Evolutionary conservation across 352 stramenopile genomes (phyloP).

Genomic region (Phytophthora hybrid): DNA sequence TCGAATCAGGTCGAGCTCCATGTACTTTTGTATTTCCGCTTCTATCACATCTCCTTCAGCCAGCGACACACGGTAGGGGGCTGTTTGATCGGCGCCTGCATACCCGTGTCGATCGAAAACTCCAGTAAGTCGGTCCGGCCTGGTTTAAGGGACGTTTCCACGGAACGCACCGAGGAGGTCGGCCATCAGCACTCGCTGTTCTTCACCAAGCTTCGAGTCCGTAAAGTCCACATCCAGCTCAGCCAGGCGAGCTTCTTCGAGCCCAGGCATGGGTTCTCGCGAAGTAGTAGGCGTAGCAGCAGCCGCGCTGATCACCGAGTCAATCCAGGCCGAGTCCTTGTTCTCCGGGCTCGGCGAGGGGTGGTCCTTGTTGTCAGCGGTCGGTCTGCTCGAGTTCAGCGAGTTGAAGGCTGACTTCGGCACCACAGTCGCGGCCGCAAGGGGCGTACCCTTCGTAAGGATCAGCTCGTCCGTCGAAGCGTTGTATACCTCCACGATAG

Average conservation of each 20-base stretch:
- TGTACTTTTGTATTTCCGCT: too few relatives aligned
- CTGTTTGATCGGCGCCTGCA: too few relatives aligned
- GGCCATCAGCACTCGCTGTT: neutral
- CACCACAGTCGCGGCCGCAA: neutral
- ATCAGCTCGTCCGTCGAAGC: too few relatives aligned
- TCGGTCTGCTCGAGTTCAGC: neutral
- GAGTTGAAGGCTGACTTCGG: constrained; percentile 1
- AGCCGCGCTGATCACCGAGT: neutral
- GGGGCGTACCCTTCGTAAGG: too few relatives aligned
- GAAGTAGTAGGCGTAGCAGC: neutral
- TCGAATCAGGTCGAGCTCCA: too few relatives aligned
- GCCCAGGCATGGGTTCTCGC: neutral
- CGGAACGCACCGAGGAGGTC: neutral
- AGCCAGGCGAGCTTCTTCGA: neutral
- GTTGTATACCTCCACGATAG: too few relatives aligned
- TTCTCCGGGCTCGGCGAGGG: neutral
- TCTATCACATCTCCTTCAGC: too few relatives aligned
- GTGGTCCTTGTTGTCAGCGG: neutral
- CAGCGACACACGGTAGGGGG: too few relatives aligned
- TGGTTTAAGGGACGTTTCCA: neutral
- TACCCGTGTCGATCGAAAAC: too few relatives aligned
- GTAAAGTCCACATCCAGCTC: neutral
- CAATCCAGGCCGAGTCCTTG: neutral
- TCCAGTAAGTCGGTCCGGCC: neutral
- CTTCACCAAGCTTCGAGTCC: neutral